Base-by-base conservation (phyloP, 805 yeast species). In the Wickerhamiella allomyrinae region DNA sequence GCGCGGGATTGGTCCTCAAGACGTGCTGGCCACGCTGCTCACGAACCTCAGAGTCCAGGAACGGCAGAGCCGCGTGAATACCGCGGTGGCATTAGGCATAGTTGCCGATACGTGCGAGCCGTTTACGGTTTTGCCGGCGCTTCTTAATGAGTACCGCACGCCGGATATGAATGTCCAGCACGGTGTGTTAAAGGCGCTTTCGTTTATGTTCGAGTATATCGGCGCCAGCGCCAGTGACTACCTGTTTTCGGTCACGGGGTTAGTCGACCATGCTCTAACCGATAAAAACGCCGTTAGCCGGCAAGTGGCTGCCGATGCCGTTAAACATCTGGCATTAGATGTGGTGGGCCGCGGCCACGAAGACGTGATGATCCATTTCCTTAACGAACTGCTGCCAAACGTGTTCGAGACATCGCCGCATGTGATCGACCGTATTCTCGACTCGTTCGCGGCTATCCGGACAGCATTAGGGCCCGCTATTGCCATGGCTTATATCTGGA, bases 31-130 rank as follows among this genome's bases (percentile, higher is more conserved):
- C 1, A 79, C 94, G 44, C 64, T 91, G 29, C 62, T 91, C 43
- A 84, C 82, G 52, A 89, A 89, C 52, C 65, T 91, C 49, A 71
- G 83, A 46, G 94, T 87, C 7, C 97, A 89, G 57, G 97, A 91
- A 57, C 81, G 99, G 56, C 99, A 91, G 62, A 68, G 84, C 34
- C 78, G 99, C 56, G 95, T 91, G 7, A 89, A 95, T 58, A 85
- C 97, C 0, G 95, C 98, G 5, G 96, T 91, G 33, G 99, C 99
- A 0, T 83, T 91, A 49, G 98, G 94, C 29, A 86, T 91, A 51
- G 94, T 91, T 7, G 97, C 97, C 0, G 91, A 87, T 45, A 76
- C 81, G 0, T 91, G 97, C 59, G 74, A 84, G 0, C 95, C 97
- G 0, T 91, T 82, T 60, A 84, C 96, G 0, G 94, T 89, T 0